A percentile compares a stretch with the other conserved stretches of the same genome.
These are phyloP conservation scores for Colletotrichum cordylinicola DNA, from an alignment of 2,329 filamentous ascomycete species.

Conservation along the genomic window DNA sequence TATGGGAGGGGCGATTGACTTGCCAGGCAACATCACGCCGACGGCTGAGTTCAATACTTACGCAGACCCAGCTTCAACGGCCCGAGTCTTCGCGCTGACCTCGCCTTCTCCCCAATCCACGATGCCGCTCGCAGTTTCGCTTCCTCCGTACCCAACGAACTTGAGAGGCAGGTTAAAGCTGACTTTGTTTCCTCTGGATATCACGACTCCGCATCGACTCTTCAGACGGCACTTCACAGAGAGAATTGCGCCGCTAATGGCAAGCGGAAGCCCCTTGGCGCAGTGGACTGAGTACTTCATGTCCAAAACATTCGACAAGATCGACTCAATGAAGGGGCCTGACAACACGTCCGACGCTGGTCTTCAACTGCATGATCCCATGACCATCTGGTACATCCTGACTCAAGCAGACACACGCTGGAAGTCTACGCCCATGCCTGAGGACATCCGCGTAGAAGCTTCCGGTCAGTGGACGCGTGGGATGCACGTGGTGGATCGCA, in stretches of 20 bases:
- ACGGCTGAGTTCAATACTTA: constrained; percentile 95
- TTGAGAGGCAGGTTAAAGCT: constrained; percentile 70
- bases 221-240: constrained; percentile 62
- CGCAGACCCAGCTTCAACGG: constrained; percentile 81
- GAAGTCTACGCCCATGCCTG: constrained; percentile 61
- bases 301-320: constrained; percentile 70
- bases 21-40: constrained; percentile 83
- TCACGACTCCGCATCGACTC: constrained; percentile 75
- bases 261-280: constrained; percentile 73
- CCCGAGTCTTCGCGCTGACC: constrained; percentile 78
- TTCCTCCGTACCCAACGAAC: constrained; percentile 67
- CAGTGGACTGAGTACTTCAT: constrained; percentile 77
- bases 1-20: constrained; percentile 88
- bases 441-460: constrained; percentile 91
- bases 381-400: constrained; percentile 81
- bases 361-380: constrained; percentile 76
- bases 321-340: constrained; percentile 62
- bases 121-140: constrained; percentile 71
- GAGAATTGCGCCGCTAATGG: constrained; percentile 59
- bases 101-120: constrained; percentile 77
- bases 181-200: constrained; percentile 79
- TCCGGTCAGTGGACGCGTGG: constrained; percentile 93
- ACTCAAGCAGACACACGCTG: constrained; percentile 63
- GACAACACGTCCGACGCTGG: constrained; percentile 60
- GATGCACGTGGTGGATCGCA: constrained; percentile 84